Evolutionary conservation across 768 basidiomycete genomes (phyloP), one percentile per base, ranked within the genome.

Genomic region (Rhodotorula toruloides): DNA sequence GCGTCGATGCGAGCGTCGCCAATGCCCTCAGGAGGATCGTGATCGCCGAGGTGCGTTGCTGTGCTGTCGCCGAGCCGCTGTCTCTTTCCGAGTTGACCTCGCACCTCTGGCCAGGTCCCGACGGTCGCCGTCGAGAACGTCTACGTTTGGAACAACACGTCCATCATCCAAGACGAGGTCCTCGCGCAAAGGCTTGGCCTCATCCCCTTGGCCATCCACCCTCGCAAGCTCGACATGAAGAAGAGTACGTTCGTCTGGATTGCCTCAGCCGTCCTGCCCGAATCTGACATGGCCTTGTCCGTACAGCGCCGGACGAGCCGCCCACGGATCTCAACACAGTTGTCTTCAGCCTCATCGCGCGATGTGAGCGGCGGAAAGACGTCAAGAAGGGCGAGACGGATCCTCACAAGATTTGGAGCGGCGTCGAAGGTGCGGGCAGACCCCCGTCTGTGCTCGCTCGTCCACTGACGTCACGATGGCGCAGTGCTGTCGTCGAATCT

Each of bases 1-100:
- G 94, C 10, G 88, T 97, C 36, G 94, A 99, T 76, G 90, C 96
- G 1, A 89, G 91, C 22, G 89, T 99, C 64, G 92, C 96, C 37
- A 98, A 99, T 77, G 91, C 94, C 0, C 84, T 94, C 70, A 83
- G 96, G 34, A 82, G 96, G 62, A 91, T 96, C 60, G 82, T 97
- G 76, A 89, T 98, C 53, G 88, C 94, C 16, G 96, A 99, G 83
- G 93, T 91, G 63, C 58, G 84, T 16, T 22, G 8, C 49, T 17
- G 12, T 14, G 2, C 29, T 6, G 31, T 21, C 31, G 16, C 25
- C 44, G 12, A 11, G 44, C 2, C 48, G 19, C 48, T 77, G 37
- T 40, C 21, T 16, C 32, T n/a, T 31, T 17, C 19, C 12, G 16
- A 29, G 25, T 36, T 25, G 54, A 36, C 21, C 14, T 14, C 36